phyloP scores from a whole-genome alignment of 768 basidiomycete species.

The Mycena olivaceomarginata region DNA sequence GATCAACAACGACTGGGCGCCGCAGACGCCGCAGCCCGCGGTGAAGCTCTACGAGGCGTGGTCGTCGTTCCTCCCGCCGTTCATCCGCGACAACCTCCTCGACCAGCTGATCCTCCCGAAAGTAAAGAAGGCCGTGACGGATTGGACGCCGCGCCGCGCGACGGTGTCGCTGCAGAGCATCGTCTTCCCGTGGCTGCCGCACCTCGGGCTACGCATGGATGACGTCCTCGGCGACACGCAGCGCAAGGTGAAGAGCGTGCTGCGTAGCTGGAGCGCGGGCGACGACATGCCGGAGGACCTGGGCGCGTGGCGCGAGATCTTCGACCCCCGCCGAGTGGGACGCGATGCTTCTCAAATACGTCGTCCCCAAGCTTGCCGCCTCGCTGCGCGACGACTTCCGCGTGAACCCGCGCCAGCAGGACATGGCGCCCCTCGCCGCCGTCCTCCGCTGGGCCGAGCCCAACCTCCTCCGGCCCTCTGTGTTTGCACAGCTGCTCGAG shows the following conservation, averaged over 20 bases:
- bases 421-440: conserved; percentile 86
- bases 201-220: conserved; percentile 89
- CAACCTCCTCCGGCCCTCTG: conserved; percentile 81
- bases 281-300: conserved; percentile 89
- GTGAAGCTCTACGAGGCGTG: conserved; percentile 92
- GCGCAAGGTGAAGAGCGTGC: conserved; percentile 87
- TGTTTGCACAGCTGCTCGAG: conserved; percentile 91
- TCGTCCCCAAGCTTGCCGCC: conserved; percentile 93
- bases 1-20: conserved; percentile 97
- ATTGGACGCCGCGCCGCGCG: conserved; percentile 85
- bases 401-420: conserved; percentile 93
- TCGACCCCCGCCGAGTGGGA: conserved; percentile 91
- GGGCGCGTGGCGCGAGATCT: conserved; percentile 90
- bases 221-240: conserved; percentile 91
- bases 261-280: conserved; percentile 84
- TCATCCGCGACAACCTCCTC: conserved; percentile 95
- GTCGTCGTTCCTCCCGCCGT: conserved; percentile 90
- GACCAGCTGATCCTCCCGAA: conserved; percentile 98
- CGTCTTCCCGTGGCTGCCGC: conserved; percentile 97
- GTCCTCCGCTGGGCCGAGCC: conserved; percentile 87
- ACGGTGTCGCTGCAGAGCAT: conserved; percentile 82
- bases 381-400: conserved; percentile 90
- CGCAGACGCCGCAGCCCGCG: conserved; percentile 82
- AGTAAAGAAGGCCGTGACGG: conserved; percentile 86
- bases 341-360: conserved; percentile 89